Evolutionary conservation across 257 asterid genomes (phyloP), one percentile per base, ranked within the genome.

Genomic region (Echites panduratus): DNA sequence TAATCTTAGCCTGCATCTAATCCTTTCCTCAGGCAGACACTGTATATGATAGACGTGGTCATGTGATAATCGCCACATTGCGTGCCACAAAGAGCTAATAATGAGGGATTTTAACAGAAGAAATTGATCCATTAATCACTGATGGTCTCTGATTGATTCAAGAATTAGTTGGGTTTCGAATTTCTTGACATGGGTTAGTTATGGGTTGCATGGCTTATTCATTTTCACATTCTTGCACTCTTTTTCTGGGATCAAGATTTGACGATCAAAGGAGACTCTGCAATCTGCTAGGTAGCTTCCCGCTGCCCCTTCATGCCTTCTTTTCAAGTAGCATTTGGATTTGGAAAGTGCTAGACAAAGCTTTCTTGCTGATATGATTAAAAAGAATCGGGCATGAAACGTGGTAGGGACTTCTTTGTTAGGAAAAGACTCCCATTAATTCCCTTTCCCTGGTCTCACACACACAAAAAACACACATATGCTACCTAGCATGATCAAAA

Each of bases 21-120:
- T 32, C 38, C 38, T 32, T 32, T 1, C 38, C 38, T 32, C 38
- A 3, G 2, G 3, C 38, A 32, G 38, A 32, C 38, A 1, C 38
- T 32, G 38, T 32, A 32, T 32, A 32, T 32, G 38, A 32, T 32
- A 32, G 3, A 32, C 38, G 38, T 32, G 38, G n/a, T n/a, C n/a
- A 32, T 32, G 38, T 32, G 3, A 32, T 32, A 32, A 32, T 32
- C 38, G 38, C 38, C 2, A 87, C 72, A 68, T 91, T 45, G 84
- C 92, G 4, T 85, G 96, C 73, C 70, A 89, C 62, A 82, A 89
- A 19, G 94, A 85, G 50, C 86, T n/a, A n/a, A n/a, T n/a, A n/a
- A n/a, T n/a, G n/a, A 27, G 91, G 96, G 68, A 82, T 86, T 14
- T 78, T 86, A n/a, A 88, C 86, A 0, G 92, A 84, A 14, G 95